Evolutionary conservation across 1,139 yeast species (phyloP).

Genomic region (Saccharomyces uvarum): DNA sequence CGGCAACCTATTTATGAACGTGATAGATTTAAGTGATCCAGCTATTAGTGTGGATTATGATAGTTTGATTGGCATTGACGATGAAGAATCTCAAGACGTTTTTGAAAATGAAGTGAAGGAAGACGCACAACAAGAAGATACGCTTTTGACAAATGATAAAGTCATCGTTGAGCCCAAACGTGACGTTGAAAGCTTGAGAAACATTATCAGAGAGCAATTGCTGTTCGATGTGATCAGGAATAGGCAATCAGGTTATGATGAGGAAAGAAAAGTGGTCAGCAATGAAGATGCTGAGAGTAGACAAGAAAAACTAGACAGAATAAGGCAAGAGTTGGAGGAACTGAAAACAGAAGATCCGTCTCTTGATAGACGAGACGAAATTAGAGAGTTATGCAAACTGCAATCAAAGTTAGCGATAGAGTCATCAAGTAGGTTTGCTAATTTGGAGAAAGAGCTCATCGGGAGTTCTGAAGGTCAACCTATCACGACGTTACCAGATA

Average conservation of each 20-base stretch:
- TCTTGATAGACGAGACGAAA: not conserved
- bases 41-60: not conserved
- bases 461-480: not conserved
- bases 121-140: not conserved
- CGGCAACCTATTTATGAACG: conserved; percentile 3
- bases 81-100: not conserved
- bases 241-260: not conserved
- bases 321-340: not conserved
- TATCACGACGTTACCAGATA: not conserved
- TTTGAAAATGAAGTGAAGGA: not conserved
- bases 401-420: not conserved
- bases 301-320: not conserved
- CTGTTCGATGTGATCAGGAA: not conserved
- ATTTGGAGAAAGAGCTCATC: not conserved
- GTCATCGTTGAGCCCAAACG: not conserved
- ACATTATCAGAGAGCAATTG: not conserved
- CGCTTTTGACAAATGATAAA: not conserved
- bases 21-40: not conserved
- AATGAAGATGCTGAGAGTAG: not conserved
- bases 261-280: not conserved
- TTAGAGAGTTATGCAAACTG: not conserved
- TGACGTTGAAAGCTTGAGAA: not conserved
- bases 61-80: not conserved
- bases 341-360: not conserved
- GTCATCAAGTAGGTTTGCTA: not conserved